Percentiles rank a stretch among this genome's conserved stretches.
Evolutionary conservation across 345 rosid species (phyloP).

Genomic region (Acer yangbiense): DNA sequence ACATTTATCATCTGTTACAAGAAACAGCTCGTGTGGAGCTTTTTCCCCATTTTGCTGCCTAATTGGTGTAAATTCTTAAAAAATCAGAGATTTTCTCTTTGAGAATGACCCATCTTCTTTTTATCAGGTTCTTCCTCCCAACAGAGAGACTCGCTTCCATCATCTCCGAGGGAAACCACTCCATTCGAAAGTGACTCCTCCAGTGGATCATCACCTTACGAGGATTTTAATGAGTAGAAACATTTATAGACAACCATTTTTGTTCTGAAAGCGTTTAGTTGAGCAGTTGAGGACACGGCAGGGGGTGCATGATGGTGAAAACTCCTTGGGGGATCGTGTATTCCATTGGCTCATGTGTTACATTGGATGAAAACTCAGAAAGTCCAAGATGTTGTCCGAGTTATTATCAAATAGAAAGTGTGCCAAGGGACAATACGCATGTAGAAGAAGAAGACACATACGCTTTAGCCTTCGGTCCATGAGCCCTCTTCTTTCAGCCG

Average conservation of each 20-base stretch:
- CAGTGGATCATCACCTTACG: conserved; percentile 75
- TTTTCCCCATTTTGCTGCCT: not conserved
- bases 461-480: not conserved
- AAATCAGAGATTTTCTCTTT: not conserved
- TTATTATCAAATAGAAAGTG: not conserved
- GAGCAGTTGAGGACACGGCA: conserved; percentile 13
- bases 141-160: conserved; percentile 71
- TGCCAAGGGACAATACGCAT: not conserved
- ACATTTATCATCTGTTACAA: not conserved
- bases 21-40: not conserved
- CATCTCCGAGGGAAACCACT: conserved; percentile 75
- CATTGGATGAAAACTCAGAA: not conserved
- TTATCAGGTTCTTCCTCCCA: conserved; percentile 75
- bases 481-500: not conserved
- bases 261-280: conserved; percentile 2
- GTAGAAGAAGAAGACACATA: not conserved
- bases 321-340: not conserved
- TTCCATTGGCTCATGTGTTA: not conserved
- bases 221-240: conserved; percentile 66
- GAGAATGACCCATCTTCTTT: conserved; percentile 19
- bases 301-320: not conserved
- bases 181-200: conserved; percentile 77
- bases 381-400: not conserved
- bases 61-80: not conserved
- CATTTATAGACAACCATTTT: not conserved